These are phyloP conservation scores for Globisporangium ultimum DNA, from an alignment of 352 stramenopile genomes.

Conservation along the genomic window DNA sequence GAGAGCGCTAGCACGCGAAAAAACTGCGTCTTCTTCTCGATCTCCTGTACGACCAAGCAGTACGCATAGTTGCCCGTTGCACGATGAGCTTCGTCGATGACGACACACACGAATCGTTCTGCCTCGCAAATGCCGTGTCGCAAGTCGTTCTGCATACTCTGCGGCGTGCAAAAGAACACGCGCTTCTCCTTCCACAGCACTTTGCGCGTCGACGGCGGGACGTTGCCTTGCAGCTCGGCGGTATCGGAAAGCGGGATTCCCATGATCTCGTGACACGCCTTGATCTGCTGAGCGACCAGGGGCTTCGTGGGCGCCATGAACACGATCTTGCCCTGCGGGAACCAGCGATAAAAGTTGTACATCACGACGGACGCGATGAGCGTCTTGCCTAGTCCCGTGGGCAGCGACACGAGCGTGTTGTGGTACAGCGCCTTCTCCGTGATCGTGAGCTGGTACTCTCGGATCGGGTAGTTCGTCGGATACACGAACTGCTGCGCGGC, in stretches of 20 bases:
- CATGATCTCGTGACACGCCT: slow-evolving; percentile 94
- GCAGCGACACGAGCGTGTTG: slow-evolving; percentile 98
- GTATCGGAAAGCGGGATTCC: slow-evolving; percentile 90
- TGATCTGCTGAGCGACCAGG: slow-evolving; percentile 97
- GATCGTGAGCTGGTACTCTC: slow-evolving; percentile 96
- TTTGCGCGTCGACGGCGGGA: slow-evolving; percentile 59
- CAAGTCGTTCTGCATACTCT: slow-evolving; percentile 97
- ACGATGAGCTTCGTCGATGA: slow-evolving; percentile 98
- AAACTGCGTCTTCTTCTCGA: slow-evolving; percentile 59
- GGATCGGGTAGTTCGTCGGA: slow-evolving; percentile 88
- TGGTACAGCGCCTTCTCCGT: slow-evolving; percentile 91
- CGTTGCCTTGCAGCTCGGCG: slow-evolving; percentile 82
- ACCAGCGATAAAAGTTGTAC: slow-evolving; percentile 99
- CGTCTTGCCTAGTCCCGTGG: slow-evolving; percentile 99
- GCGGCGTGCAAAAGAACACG: slow-evolving; percentile 99
- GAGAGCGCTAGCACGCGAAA: slow-evolving; percentile 95
- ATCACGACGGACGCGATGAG: slow-evolving; percentile 99
- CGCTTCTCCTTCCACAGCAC: slow-evolving; percentile 91
- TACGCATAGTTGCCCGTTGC: slow-evolving; percentile 97
- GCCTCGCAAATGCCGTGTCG: slow-evolving; percentile 70
- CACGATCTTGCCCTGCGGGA: slow-evolving; percentile 92
- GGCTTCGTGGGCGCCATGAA: slow-evolving; percentile 98
- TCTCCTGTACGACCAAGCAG: slow-evolving; percentile 85
- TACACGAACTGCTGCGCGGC: slow-evolving; percentile 79
- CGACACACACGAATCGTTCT: slow-evolving; percentile 92